Evolutionary conservation across 768 basidiomycete species (phyloP).

Genomic region (Pisolithus microcarpus): DNA sequence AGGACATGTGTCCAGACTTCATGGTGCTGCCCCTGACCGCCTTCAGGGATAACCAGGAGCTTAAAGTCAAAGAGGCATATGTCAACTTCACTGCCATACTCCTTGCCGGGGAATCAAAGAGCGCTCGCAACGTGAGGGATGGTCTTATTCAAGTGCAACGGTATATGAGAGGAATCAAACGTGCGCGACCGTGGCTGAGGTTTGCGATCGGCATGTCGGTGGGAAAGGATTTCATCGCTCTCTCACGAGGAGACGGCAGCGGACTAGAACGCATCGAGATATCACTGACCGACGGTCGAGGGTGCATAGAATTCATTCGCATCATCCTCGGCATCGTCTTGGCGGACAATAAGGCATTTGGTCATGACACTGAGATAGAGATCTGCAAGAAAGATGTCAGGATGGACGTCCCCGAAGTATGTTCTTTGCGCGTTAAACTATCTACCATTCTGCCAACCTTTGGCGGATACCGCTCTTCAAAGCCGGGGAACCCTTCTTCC

Average conservation of each 20-base stretch:
- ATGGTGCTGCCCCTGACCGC: neutral
- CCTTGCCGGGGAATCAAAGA: neutral
- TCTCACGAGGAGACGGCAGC: constrained; percentile 1
- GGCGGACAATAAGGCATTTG: neutral
- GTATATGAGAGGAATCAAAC: constrained; percentile 4
- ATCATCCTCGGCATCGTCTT: neutral
- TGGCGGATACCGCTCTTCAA: neutral
- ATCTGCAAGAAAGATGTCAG: neutral
- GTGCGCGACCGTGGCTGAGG: constrained; percentile 1
- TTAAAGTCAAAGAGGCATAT: neutral
- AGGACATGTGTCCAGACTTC: constrained; percentile 5
- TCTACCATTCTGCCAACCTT: neutral
- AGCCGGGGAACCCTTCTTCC: neutral
- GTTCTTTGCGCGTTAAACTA: too few relatives aligned
- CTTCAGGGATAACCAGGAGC: neutral
- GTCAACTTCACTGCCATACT: constrained; percentile 2
- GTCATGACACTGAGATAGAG: constrained; percentile 1
- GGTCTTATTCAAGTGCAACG: neutral
- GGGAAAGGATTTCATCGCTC: neutral
- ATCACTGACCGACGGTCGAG: neutral
- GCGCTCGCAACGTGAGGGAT: neutral
- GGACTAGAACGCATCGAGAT: neutral
- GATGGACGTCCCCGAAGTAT: neutral
- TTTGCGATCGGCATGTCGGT: neutral
- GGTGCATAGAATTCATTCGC: constrained; percentile 1